phyloP scores from a whole-genome alignment of 345 rosid genomes.

The Eucalyptus regnans region DNA sequence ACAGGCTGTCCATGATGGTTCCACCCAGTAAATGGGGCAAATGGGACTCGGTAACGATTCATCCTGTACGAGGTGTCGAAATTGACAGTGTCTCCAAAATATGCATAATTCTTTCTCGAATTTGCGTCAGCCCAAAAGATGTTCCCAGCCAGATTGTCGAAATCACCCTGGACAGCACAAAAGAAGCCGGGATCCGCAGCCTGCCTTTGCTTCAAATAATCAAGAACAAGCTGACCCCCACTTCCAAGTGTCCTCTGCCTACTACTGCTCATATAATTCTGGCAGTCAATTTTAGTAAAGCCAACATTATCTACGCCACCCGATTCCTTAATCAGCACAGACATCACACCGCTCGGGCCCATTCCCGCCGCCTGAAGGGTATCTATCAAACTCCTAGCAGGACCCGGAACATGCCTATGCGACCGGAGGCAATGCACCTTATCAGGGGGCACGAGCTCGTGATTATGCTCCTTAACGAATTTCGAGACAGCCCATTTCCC shows the following conservation, averaged over 20 bases:
- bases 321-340: conserved; percentile 31
- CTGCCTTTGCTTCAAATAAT: conserved; percentile 51
- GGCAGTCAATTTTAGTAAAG: conserved; percentile 35
- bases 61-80: conserved; percentile 42
- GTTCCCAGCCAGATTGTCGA: conserved; percentile 26
- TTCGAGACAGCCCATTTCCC: conserved; percentile 38
- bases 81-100: conserved; percentile 53
- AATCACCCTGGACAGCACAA: conserved; percentile 46
- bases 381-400: conserved; percentile 34
- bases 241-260: conserved; percentile 29
- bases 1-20: conserved; percentile 77
- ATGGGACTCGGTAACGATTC: conserved; percentile 36
- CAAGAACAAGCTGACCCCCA: conserved; percentile 46
- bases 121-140: conserved; percentile 65
- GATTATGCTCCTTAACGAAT: conserved; percentile 23
- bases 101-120: conserved; percentile 35
- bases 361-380: conserved; percentile 38
- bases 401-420: conserved; percentile 34
- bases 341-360: conserved; percentile 42
- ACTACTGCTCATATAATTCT: neutral
- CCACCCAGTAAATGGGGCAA: conserved; percentile 60
- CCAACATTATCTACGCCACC: conserved; percentile 41
- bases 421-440: conserved; percentile 39
- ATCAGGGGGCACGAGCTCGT: conserved; percentile 33
- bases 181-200: conserved; percentile 48